These are phyloP conservation scores for Capsicum chinense DNA, from an alignment of 257 asterid species.

Conservation along the genomic window DNA sequence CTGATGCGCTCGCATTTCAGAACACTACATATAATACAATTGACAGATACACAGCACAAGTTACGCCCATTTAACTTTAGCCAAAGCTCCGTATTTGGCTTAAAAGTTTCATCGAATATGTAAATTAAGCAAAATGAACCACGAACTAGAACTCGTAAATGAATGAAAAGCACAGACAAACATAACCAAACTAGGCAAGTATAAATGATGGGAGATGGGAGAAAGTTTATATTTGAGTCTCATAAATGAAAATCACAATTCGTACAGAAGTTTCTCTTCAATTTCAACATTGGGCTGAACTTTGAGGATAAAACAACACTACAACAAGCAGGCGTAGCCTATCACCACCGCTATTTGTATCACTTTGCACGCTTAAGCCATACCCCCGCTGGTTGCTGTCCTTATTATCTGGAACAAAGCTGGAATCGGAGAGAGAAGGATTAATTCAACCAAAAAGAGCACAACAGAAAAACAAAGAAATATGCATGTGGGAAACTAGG, in stretches of 20 bases:
- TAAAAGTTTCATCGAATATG: too few species aligned
- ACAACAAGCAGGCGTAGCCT: constrained; percentile 22
- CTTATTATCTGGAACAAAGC: constrained; percentile 91
- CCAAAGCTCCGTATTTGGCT: too few species aligned
- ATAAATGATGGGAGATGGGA: not conserved
- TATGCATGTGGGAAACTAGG: not conserved
- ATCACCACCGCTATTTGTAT: not conserved
- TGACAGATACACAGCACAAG: too few species aligned
- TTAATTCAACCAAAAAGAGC: not conserved
- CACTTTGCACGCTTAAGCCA: constrained; percentile 50
- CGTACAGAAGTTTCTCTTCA: not conserved
- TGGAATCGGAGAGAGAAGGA: constrained; percentile 36
- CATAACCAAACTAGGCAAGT: not conserved
- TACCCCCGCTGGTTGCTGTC: constrained; percentile 88
- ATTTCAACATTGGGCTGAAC: constrained; percentile 30
- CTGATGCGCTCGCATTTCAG: too few species aligned
- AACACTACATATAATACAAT: too few species aligned
- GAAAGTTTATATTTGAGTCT: constrained; percentile 6
- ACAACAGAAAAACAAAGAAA: not conserved
- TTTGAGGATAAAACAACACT: constrained; percentile 27
- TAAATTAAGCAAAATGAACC: too few species aligned
- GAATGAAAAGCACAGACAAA: too few species aligned
- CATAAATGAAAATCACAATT: not conserved
- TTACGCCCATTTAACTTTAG: too few species aligned
- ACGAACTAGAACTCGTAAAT: too few species aligned